phyloP scores from a whole-genome alignment of 1,284 basidiomycete species.

The Microbotryum saponariae region DNA sequence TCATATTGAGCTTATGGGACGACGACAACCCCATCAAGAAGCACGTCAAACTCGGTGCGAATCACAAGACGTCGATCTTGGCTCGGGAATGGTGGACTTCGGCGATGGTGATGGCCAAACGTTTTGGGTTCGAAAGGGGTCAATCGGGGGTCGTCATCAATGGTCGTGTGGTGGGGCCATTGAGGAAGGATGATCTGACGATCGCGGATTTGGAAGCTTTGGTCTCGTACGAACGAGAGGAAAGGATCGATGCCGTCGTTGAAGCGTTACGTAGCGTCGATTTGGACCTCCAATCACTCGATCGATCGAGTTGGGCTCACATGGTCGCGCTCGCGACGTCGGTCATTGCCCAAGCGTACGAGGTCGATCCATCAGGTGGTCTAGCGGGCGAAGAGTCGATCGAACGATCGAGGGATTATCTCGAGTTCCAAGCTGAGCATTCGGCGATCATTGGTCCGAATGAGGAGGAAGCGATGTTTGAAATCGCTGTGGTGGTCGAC shows the following conservation, averaged over 20 bases:
- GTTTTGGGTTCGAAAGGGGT: conserved; percentile 53
- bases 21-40: conserved; percentile 11
- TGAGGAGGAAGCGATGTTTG: conserved; percentile 57
- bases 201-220: conserved; percentile 61
- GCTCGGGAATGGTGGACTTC: conserved; percentile 16
- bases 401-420: conserved; percentile 52
- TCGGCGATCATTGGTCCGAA: conserved; percentile 68
- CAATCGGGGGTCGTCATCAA: conserved; percentile 63
- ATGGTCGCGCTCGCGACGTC: conserved; percentile 60
- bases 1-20: not conserved
- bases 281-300: not conserved
- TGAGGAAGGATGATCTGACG: conserved; percentile 52
- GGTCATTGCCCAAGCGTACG: conserved; percentile 57
- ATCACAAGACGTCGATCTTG: not conserved
- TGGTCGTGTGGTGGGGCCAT: conserved; percentile 67
- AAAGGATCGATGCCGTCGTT: conserved; percentile 60
- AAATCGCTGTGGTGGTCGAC: conserved; percentile 69
- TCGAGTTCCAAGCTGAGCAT: conserved; percentile 52
- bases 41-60: conserved; percentile 2
- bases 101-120: conserved; percentile 20
- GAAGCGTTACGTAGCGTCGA: conserved; percentile 49
- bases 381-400: conserved; percentile 47
- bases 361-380: conserved; percentile 59
- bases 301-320: conserved; percentile 50
- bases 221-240: conserved; percentile 61